Conservation (phyloP, 352 stramenopile species). For the Pythium folliculosum region DNA sequence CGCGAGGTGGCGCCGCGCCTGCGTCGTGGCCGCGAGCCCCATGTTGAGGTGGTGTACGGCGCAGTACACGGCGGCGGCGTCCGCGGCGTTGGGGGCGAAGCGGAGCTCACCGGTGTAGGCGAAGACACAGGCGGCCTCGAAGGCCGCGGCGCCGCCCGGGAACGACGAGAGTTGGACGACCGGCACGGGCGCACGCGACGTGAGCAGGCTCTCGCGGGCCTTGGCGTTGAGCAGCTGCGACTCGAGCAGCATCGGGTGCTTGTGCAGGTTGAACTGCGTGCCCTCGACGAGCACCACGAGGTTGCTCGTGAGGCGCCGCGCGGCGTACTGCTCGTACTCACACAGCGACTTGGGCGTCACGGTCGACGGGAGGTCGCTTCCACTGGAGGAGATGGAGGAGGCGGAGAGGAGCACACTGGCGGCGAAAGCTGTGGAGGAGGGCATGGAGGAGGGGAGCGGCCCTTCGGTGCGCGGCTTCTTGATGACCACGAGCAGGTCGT, state of each 20-base stretch:
- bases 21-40: constrained; percentile 35
- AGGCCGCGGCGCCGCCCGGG: constrained; percentile 54
- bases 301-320: constrained; percentile 49
- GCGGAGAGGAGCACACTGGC: background rate
- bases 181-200: constrained; percentile 25
- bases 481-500: constrained; percentile 24
- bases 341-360: constrained; percentile 38
- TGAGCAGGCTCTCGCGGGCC: constrained; percentile 33
- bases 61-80: constrained; percentile 37
- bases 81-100: constrained; percentile 35
- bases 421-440: background rate
- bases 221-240: constrained; percentile 45
- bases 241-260: constrained; percentile 64
- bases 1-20: constrained; percentile 34
- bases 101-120: constrained; percentile 58
- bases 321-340: constrained; percentile 56
- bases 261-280: constrained; percentile 76
- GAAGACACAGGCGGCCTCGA: constrained; percentile 73
- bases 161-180: constrained; percentile 52
- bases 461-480: constrained; percentile 18
- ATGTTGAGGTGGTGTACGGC: constrained; percentile 52
- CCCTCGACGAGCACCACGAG: constrained; percentile 61
- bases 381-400: too few species aligned
- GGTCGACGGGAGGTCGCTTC: constrained; percentile 3
- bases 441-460: background rate